Evolutionary conservation across 352 stramenopile genomes (phyloP).

Genomic region (Pythium utonaiense): DNA sequence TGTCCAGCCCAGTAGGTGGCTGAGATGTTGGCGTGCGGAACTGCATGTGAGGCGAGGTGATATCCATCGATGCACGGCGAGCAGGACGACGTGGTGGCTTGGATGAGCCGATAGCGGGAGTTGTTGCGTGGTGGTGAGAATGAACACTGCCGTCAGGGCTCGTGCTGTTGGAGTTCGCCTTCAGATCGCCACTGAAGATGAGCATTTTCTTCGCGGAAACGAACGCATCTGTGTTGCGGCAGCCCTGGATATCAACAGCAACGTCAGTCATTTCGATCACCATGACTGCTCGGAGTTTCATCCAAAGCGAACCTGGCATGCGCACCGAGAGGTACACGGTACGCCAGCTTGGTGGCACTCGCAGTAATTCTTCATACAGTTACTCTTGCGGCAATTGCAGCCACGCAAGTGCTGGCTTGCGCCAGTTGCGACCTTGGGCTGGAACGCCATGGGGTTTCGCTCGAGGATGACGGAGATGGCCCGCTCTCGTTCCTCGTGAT

Average conservation of each 20-base stretch:
- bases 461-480: constrained; percentile 89
- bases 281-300: not conserved
- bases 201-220: constrained; percentile 71
- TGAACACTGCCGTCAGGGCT: constrained; percentile 14
- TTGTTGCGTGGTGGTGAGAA: constrained; percentile 2
- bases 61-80: constrained; percentile 26
- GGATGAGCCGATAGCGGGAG: constrained; percentile 1
- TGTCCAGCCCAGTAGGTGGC: constrained; percentile 34
- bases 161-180: not conserved
- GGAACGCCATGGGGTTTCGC: constrained; percentile 93
- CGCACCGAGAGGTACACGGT: constrained; percentile 75
- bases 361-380: constrained; percentile 98
- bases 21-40: constrained; percentile 9
- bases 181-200: constrained; percentile 33
- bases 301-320: constrained; percentile 54
- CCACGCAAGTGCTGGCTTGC: constrained; percentile 87
- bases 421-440: constrained; percentile 90
- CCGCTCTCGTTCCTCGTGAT: constrained; percentile 57
- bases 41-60: constrained; percentile 3
- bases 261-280: not conserved
- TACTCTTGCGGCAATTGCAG: constrained; percentile 95
- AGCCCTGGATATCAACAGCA: constrained; percentile 16
- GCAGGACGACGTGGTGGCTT: constrained; percentile 23
- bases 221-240: constrained; percentile 65
- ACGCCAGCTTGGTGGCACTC: constrained; percentile 93